Conservation (phyloP, 1,139 yeast species). For the Trichomonascaceae sp. region DNA sequence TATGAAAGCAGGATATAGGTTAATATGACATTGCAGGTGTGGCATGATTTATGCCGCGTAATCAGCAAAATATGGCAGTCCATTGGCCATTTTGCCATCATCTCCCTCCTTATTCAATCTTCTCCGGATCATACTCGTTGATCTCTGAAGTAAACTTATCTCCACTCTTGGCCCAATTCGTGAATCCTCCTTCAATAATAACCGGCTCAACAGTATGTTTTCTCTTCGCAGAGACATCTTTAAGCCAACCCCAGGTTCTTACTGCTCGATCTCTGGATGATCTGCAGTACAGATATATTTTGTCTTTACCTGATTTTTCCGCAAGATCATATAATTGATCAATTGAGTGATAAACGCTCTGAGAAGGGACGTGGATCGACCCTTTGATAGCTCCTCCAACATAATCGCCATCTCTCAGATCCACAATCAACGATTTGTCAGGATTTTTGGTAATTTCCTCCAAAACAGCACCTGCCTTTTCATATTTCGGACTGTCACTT, state of each 20-base stretch:
- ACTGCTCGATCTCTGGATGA: constrained; percentile 23
- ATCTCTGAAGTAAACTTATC: constrained; percentile 18
- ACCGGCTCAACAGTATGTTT: constrained; percentile 16
- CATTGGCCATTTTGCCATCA: neutral
- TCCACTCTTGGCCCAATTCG: constrained; percentile 23
- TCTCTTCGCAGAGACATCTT: constrained; percentile 18
- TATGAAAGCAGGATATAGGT: neutral
- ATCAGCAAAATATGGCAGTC: too few species aligned
- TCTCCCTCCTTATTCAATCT: constrained; percentile 5
- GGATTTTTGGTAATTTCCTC: constrained; percentile 12
- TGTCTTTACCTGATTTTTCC: constrained; percentile 19
- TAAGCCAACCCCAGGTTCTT: constrained; percentile 23
- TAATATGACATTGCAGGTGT: too few species aligned
- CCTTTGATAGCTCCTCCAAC: constrained; percentile 24
- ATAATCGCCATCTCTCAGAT: constrained; percentile 23
- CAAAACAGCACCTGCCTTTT: constrained; percentile 18
- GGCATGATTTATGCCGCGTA: too few species aligned
- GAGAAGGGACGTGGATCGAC: constrained; percentile 25
- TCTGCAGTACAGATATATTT: constrained; percentile 20
- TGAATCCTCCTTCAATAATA: constrained; percentile 24
- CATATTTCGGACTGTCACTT: constrained; percentile 15
- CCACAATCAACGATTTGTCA: constrained; percentile 18
- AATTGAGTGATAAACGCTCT: constrained; percentile 20
- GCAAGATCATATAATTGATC: constrained; percentile 20
- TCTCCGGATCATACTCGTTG: constrained; percentile 20